Conservation (phyloP, 1,284 basidiomycete species). For the Inonotus hispidus region DNA sequence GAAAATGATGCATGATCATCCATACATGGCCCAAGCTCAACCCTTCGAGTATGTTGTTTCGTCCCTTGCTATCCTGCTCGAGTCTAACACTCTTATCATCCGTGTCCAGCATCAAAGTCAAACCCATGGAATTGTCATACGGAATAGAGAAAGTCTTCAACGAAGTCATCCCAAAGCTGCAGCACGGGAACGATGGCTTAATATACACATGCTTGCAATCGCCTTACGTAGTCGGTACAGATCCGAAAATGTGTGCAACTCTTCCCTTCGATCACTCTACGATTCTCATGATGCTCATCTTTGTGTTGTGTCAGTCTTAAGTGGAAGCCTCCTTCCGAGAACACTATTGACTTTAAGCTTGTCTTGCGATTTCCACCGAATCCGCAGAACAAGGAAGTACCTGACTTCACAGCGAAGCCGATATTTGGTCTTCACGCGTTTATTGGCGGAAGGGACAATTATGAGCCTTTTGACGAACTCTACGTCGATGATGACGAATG, state of each 20-base stretch:
- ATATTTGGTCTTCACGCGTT: constrained; percentile 81
- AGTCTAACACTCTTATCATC: constrained; percentile 9
- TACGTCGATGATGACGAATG: constrained; percentile 88
- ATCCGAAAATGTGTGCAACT: constrained; percentile 71
- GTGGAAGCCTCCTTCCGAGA: constrained; percentile 99
- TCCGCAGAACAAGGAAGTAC: constrained; percentile 45
- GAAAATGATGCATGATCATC: constrained; percentile 64
- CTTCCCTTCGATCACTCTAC: not conserved
- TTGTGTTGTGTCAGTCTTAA: constrained; percentile 56
- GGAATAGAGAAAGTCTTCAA: constrained; percentile 81
- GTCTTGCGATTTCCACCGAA: constrained; percentile 85
- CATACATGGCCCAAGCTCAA: constrained; percentile 54
- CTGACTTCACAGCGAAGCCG: constrained; percentile 84
- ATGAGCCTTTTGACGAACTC: constrained; percentile 87
- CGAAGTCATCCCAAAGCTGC: constrained; percentile 79
- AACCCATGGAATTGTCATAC: constrained; percentile 88
- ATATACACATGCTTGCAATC: constrained; percentile 93
- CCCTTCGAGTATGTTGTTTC: constrained; percentile 76
- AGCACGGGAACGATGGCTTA: constrained; percentile 94
- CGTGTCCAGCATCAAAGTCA: constrained; percentile 69
- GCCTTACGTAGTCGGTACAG: constrained; percentile 86
- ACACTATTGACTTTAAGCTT: constrained; percentile 97
- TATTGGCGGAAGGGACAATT: constrained; percentile 63
- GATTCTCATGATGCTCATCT: not conserved
- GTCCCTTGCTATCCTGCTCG: not conserved